Evolutionary conservation across 768 basidiomycete genomes (phyloP).

Genomic region (Mycena leptocephala): DNA sequence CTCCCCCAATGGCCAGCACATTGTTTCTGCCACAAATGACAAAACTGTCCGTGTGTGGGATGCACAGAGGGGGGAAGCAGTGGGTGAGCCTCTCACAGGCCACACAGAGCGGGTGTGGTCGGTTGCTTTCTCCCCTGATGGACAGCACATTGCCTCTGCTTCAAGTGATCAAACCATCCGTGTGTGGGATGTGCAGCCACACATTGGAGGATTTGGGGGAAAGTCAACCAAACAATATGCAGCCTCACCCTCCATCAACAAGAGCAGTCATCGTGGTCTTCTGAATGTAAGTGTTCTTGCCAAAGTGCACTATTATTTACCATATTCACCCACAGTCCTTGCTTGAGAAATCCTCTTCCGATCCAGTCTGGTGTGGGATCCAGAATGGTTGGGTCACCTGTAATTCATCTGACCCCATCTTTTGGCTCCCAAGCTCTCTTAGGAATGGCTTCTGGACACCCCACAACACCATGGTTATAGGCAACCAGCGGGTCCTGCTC

Average conservation of each 20-base stretch:
- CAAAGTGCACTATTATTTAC: no score
- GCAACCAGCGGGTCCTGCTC: no score
- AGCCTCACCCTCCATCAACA: no score
- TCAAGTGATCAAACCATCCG: background rate
- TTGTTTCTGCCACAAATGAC: background rate
- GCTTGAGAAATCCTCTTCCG: background rate
- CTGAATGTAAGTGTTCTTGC: no score
- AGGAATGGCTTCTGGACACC: no score
- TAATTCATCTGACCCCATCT: background rate
- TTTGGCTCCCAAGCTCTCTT: background rate
- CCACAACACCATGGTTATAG: no score
- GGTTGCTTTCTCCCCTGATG: background rate
- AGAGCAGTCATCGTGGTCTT: no score
- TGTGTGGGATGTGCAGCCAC: background rate
- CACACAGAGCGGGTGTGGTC: background rate
- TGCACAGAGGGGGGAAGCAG: background rate
- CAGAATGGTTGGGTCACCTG: background rate
- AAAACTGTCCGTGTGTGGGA: background rate
- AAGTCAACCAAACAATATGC: no score
- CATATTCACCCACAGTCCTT: no score
- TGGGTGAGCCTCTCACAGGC: background rate
- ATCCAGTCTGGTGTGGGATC: background rate
- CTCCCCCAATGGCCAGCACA: background rate
- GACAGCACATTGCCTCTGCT: background rate
- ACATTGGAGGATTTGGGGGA: no score